phyloP scores from a whole-genome alignment of 148 eudicot species.

The Gaultheria prostrata region DNA sequence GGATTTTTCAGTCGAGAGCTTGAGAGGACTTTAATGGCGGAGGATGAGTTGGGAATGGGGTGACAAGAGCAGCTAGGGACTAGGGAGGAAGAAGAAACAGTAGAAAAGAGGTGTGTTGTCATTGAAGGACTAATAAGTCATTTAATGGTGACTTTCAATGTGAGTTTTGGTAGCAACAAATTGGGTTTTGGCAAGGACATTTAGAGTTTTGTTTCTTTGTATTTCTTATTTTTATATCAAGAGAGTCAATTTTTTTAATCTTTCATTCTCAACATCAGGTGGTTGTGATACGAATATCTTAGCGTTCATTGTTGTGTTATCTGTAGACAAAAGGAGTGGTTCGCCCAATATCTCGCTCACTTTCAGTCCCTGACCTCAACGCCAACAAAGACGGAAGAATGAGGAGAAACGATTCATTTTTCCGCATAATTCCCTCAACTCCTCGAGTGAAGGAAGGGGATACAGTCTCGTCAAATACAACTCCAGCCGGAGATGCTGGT shows the following conservation, averaged over 20 bases:
- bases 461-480: conserved; percentile 22
- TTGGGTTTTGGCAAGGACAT: too few species aligned
- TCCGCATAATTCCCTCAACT: conserved; percentile 76
- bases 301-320: conserved; percentile 1
- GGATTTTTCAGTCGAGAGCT: too few species aligned
- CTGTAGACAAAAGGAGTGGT: conserved; percentile 55
- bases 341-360: conserved; percentile 56
- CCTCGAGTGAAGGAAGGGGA: conserved; percentile 55
- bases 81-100: too few species aligned
- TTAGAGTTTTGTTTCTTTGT: background rate
- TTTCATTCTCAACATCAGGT: too few species aligned
- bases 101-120: too few species aligned
- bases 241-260: too few species aligned
- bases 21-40: too few species aligned
- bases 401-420: conserved; percentile 54
- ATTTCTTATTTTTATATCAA: background rate
- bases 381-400: conserved; percentile 34
- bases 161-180: too few species aligned
- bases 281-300: conserved; percentile 6
- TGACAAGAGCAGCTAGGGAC: too few species aligned
- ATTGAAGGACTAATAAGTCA: too few species aligned
- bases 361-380: conserved; percentile 58
- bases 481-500: conserved; percentile 35
- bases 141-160: too few species aligned
- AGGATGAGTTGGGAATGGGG: too few species aligned